Base-by-base conservation (phyloP, 352 stramenopile species). In the Thraustochytrium striatum region DNA sequence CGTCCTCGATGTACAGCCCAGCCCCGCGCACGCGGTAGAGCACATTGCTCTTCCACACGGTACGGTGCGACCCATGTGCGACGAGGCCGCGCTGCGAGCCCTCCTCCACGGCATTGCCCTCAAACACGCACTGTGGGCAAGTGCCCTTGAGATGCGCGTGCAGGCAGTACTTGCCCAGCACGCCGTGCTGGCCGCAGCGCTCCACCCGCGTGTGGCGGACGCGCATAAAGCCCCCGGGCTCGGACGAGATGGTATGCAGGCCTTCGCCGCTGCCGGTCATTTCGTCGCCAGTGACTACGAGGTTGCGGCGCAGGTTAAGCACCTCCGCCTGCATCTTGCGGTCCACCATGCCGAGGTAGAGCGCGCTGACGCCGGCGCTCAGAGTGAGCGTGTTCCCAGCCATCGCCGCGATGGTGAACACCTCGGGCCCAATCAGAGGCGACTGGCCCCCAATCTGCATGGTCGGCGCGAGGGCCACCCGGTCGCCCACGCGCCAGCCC, bases 1-100 rank as follows among this genome's bases (percentile, higher is more conserved):
- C 87, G 79, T 90, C 87, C 69, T 90, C 87, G n/a, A n/a, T 65
- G 80, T 89, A 87, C 2, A 89, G 53, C 0, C 84, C 83, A 65
- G 89, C 85, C 13, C 85, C 87, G 1, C 81, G 81, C 41, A 88
- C 85, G 61, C 88, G 86, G 81, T 81, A 89, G 25, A 69, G 82
- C 1, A 89, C 85, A 33, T 89, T 89, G 57, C 79, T 28, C 19
- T 86, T 79, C 13, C 88, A 62, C 0, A 55, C 16, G n/a, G 86
- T 81, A 72, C 84, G 79, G 13, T 87, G 83, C 16, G 84, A 86
- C 30, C 85, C 87, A 69, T 90, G 87, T 21, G 88, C 62, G 38
- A 80, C 84, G 11, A 88, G 55, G 1, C 82, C 85, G 0, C 85
- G 83, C 58, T 88, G 86, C 72, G 86, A 86, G n/a, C 80, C 85